Evolutionary conservation across 2,329 filamentous ascomycete genomes (phyloP).

Genomic region (Hypoxylon sp.): DNA sequence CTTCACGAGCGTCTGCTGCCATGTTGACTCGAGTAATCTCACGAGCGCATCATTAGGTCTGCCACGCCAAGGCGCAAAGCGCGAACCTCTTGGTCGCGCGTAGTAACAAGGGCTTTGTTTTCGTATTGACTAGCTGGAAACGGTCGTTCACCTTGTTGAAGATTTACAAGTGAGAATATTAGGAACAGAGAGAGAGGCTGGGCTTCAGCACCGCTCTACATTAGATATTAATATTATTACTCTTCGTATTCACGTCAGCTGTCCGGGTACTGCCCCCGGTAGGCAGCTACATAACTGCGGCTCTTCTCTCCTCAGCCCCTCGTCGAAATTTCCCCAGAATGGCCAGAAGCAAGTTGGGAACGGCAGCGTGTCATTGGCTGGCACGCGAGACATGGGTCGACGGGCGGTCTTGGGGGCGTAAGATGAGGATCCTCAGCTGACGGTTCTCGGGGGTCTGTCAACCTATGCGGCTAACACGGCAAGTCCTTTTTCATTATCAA

Average conservation of each 20-base stretch:
- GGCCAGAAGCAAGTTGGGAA: slow-evolving; percentile 16
- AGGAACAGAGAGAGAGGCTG: not conserved
- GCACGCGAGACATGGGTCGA: slow-evolving; percentile 8
- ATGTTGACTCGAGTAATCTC: not conserved
- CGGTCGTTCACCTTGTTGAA: not conserved
- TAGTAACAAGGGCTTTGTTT: not conserved
- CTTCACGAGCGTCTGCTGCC: slow-evolving; percentile 10
- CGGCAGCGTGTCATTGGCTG: slow-evolving; percentile 16
- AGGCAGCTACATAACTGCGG: no score
- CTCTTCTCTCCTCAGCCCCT: slow-evolving; percentile 10
- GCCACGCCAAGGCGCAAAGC: slow-evolving; percentile 9
- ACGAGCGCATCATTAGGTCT: not conserved
- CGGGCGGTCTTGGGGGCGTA: slow-evolving; percentile 19
- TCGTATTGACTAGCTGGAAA: not conserved
- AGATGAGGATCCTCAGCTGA: slow-evolving; percentile 35
- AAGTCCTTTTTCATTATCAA: not conserved
- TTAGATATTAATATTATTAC: slow-evolving; percentile 20
- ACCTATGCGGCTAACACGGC: slow-evolving; percentile 19
- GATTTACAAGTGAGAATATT: not conserved
- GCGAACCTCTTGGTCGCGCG: not conserved
- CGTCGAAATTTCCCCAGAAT: slow-evolving; percentile 32
- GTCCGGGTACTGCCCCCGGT: no score
- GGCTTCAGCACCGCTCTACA: not conserved
- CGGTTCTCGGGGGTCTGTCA: not conserved
- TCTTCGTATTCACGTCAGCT: slow-evolving; percentile 11